These are phyloP conservation scores for Saccharomyces mikatae DNA, from an alignment of 805 yeast species.

Conservation along the genomic window DNA sequence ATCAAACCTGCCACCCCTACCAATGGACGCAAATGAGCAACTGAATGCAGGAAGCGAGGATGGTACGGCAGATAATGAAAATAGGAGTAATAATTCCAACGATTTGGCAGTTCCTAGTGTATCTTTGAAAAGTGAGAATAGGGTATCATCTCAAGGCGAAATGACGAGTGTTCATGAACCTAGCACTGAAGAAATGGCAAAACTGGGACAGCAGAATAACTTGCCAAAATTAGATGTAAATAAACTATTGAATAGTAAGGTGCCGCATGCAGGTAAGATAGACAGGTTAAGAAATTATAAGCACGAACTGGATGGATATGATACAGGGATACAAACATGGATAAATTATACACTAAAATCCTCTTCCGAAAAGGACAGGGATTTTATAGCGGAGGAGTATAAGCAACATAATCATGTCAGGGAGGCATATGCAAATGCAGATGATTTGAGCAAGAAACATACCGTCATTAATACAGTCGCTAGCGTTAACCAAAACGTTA, in stretches of 20 bases:
- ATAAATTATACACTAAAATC: constrained; percentile 32
- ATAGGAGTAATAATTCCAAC: neutral
- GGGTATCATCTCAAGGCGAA: neutral
- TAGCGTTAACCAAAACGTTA: constrained; percentile 39
- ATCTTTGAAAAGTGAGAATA: neutral
- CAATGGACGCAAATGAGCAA: constrained; percentile 10
- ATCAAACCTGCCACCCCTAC: constrained; percentile 28
- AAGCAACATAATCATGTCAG: constrained; percentile 44
- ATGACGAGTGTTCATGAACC: constrained; percentile 11
- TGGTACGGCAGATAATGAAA: neutral
- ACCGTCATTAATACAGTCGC: constrained; percentile 35
- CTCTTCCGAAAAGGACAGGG: constrained; percentile 24
- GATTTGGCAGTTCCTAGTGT: neutral
- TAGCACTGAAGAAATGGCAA: constrained; percentile 14
- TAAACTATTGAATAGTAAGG: constrained; percentile 31
- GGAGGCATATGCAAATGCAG: constrained; percentile 59
- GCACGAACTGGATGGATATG: constrained; percentile 36
- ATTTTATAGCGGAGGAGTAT: constrained; percentile 32
- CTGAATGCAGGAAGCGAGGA: neutral
- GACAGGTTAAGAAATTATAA: constrained; percentile 23
- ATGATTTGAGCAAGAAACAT: constrained; percentile 33
- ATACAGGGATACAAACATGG: constrained; percentile 56
- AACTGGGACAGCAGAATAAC: constrained; percentile 33
- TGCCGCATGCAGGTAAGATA: constrained; percentile 18
- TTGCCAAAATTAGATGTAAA: constrained; percentile 36